These are phyloP conservation scores for Carex cristatella DNA, from an alignment of 176 grass and related monocot species.

Conservation along the genomic window DNA sequence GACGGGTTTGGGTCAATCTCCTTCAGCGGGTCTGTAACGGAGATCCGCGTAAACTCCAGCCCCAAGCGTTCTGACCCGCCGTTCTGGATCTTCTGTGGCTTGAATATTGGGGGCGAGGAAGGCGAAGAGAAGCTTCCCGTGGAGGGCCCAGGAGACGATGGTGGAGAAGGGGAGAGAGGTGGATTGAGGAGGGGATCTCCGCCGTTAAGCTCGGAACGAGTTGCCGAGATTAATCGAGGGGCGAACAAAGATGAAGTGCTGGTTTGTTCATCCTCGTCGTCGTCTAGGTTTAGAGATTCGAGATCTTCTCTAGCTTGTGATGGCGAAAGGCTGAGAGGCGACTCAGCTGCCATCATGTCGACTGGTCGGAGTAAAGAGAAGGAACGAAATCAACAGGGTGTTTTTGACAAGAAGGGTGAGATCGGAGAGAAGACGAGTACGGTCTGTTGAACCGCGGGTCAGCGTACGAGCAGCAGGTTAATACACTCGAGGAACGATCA, in stretches of 20 bases:
- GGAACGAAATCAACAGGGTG: neutral
- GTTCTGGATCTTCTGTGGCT: slow-evolving; percentile 13
- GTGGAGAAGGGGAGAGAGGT: slow-evolving; percentile 34
- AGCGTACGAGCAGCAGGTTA: neutral
- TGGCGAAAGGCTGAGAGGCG: slow-evolving; percentile 5
- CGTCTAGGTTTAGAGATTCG: slow-evolving; percentile 43
- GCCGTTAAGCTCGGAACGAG: slow-evolving; percentile 29
- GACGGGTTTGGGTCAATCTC: slow-evolving; percentile 40
- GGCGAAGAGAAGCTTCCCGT: slow-evolving; percentile 7
- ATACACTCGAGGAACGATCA: neutral
- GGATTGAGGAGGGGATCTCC: slow-evolving; percentile 68
- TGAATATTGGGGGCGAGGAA: slow-evolving; percentile 22
- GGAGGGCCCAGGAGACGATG: neutral
- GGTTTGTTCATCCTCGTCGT: slow-evolving; percentile 21
- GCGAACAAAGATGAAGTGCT: slow-evolving; percentile 32
- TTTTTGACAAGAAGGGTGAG: neutral
- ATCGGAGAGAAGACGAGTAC: neutral
- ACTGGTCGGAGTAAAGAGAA: slow-evolving; percentile 8
- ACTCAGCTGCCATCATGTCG: slow-evolving; percentile 46
- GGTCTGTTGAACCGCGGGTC: slow-evolving; percentile 10
- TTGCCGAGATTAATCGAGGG: slow-evolving; percentile 22
- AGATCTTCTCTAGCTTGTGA: slow-evolving; percentile 40
- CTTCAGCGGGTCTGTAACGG: slow-evolving; percentile 77
- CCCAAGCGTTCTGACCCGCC: slow-evolving; percentile 21
- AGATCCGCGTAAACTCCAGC: slow-evolving; percentile 43